Conservation (phyloP, 768 basidiomycete genomes). For the Boletus subparvulus region DNA sequence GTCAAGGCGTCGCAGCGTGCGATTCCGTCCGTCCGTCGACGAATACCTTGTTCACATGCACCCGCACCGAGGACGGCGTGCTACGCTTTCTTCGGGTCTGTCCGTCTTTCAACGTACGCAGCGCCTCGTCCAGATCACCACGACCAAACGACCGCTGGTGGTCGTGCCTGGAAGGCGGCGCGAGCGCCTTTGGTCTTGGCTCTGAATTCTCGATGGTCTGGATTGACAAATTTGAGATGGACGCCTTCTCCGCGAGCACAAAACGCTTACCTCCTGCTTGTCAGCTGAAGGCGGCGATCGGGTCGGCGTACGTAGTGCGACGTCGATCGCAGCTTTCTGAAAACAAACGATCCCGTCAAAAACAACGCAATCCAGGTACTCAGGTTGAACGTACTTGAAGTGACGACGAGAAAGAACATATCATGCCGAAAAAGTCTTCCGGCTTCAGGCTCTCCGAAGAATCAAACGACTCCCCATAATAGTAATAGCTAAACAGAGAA, state of each 20-base stretch:
- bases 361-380: no score
- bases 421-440: slow-evolving; percentile 79
- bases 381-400: slow-evolving; percentile 51
- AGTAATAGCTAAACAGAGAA: slow-evolving; percentile 57
- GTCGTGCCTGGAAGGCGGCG: slow-evolving; percentile 42
- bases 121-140: slow-evolving; percentile 82
- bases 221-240: not conserved
- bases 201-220: slow-evolving; percentile 51
- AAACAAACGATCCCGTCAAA: not conserved
- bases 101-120: slow-evolving; percentile 78
- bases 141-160: slow-evolving; percentile 60
- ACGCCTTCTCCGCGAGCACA: not conserved
- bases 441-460: slow-evolving; percentile 64
- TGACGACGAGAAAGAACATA: slow-evolving; percentile 71
- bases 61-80: slow-evolving; percentile 14
- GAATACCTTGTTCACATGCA: slow-evolving; percentile 24
- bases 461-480: slow-evolving; percentile 77
- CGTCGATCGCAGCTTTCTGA: slow-evolving; percentile 71
- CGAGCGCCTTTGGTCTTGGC: slow-evolving; percentile 33
- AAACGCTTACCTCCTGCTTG: slow-evolving; percentile 11
- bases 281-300: not conserved
- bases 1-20: not conserved
- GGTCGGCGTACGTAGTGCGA: slow-evolving; percentile 22
- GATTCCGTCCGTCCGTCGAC: slow-evolving; percentile 9
- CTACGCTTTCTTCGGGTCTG: slow-evolving; percentile 24